These are phyloP conservation scores for Acanthamoeba healyi DNA, from an alignment of 208 protist species.

Conservation along the genomic window DNA sequence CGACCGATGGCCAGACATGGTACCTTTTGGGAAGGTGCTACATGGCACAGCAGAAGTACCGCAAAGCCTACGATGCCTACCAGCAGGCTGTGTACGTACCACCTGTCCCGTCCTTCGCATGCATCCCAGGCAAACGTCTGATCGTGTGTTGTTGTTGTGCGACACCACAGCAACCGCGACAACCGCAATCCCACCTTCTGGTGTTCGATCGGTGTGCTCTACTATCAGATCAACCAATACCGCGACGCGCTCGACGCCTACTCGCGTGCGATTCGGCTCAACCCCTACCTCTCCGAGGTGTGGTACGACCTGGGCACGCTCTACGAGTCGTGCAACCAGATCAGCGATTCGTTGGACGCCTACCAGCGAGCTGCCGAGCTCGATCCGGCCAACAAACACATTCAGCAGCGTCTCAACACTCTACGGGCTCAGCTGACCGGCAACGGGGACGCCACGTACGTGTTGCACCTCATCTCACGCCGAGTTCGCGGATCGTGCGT, in stretches of 20 bases:
- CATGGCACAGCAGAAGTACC: constrained; percentile 88
- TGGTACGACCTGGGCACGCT: constrained; percentile 89
- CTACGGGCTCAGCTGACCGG: constrained; percentile 51
- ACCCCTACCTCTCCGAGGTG: constrained; percentile 87
- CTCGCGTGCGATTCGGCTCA: constrained; percentile 87
- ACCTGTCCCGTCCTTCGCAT: background rate
- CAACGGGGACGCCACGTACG: constrained; percentile 36
- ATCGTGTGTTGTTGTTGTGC: background rate
- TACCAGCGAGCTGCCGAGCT: constrained; percentile 87
- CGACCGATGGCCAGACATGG: constrained; percentile 88
- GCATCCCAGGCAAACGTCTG: background rate
- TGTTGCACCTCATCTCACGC: background rate
- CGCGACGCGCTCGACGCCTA: constrained; percentile 91
- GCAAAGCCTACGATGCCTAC: constrained; percentile 89
- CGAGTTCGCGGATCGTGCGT: background rate
- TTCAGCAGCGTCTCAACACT: constrained; percentile 80
- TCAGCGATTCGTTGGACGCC: constrained; percentile 88
- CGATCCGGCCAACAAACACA: constrained; percentile 87
- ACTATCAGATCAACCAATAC: constrained; percentile 90
- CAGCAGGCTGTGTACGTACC: constrained; percentile 88
- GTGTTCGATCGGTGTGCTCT: constrained; percentile 91
- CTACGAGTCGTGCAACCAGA: constrained; percentile 89
- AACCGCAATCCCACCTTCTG: constrained; percentile 90
- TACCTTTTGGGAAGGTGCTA: constrained; percentile 90
- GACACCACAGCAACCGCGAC: constrained; percentile 83